These are phyloP conservation scores for Cryptococcus amylolentus DNA, from an alignment of 1,284 basidiomycete species.

Conservation along the genomic window DNA sequence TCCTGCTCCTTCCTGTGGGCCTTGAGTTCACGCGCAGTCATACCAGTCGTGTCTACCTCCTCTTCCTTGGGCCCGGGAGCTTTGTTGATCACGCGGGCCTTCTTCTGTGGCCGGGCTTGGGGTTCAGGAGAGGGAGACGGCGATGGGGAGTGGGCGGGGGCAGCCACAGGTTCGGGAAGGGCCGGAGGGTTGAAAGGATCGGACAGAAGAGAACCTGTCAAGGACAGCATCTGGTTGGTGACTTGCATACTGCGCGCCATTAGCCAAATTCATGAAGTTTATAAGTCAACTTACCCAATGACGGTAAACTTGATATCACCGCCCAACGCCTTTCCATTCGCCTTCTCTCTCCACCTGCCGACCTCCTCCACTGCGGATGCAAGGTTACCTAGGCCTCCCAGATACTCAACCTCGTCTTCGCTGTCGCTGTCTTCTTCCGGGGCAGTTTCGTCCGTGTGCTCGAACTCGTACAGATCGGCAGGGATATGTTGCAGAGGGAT, in stretches of 20 bases:
- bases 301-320: conserved; percentile 82
- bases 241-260: conserved; percentile 66
- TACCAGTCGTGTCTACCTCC: conserved; percentile 27
- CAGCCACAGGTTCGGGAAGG: conserved; percentile 23
- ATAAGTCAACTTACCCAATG: conserved; percentile 64
- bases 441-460: conserved; percentile 56
- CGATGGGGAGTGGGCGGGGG: conserved; percentile 13
- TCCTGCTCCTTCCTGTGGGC: conserved; percentile 43
- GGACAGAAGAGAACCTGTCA: conserved; percentile 81
- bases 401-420: conserved; percentile 31
- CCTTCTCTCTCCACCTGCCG: conserved; percentile 77
- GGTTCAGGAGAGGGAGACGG: conserved; percentile 28
- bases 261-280: background rate
- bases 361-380: conserved; percentile 35
- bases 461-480: conserved; percentile 75
- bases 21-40: conserved; percentile 38
- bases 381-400: conserved; percentile 16
- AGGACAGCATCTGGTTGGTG: conserved; percentile 90
- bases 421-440: conserved; percentile 27
- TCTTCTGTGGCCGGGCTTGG: conserved; percentile 16
- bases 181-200: conserved; percentile 77
- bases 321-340: conserved; percentile 69
- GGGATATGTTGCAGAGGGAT: conserved; percentile 92
- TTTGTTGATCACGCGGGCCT: conserved; percentile 9
- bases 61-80: conserved; percentile 8